phyloP scores from a whole-genome alignment of 495 filamentous ascomycete species.

The Haplographium delicatum region DNA sequence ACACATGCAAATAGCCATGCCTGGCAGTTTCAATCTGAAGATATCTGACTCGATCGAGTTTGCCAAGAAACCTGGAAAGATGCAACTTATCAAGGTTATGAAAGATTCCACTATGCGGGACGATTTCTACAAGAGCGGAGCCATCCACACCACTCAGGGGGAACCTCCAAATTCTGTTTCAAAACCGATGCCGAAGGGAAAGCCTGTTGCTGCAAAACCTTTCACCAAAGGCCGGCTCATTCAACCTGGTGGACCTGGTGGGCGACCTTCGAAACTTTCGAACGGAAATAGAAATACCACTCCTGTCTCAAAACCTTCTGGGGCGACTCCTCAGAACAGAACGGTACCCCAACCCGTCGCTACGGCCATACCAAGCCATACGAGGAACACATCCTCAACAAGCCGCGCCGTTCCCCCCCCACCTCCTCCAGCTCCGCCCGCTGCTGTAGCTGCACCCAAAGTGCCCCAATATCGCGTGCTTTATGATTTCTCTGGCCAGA shows the following conservation, averaged over 20 bases:
- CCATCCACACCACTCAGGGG: conserved; percentile 79
- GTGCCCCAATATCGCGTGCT: conserved; percentile 78
- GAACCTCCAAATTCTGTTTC: conserved; percentile 81
- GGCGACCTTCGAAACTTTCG: conserved; percentile 64
- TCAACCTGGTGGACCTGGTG: conserved; percentile 80
- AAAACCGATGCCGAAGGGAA: conserved; percentile 76
- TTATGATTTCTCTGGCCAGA: conserved; percentile 82
- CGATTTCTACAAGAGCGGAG: conserved; percentile 90
- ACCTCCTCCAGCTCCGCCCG: conserved; percentile 67
- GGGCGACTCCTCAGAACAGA: conserved; percentile 38
- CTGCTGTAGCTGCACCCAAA: conserved; percentile 56
- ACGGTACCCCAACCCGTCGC: conserved; percentile 41
- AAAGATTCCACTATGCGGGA: conserved; percentile 70
- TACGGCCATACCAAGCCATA: conserved; percentile 36
- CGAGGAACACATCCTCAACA: conserved; percentile 42
- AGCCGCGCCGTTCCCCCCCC: conserved; percentile 47
- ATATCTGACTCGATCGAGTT: conserved; percentile 85
- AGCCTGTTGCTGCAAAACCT: conserved; percentile 76
- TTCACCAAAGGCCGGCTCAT: conserved; percentile 89
- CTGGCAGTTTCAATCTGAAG: conserved; percentile 69
- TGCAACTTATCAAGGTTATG: conserved; percentile 75
- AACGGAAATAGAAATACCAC: conserved; percentile 44
- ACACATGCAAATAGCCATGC: conserved; percentile 69
- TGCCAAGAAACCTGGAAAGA: conserved; percentile 96
- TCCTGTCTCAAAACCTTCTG: conserved; percentile 31